Conservation (phyloP, 2,329 filamentous ascomycete species). For the Colletotrichum sp. region DNA sequence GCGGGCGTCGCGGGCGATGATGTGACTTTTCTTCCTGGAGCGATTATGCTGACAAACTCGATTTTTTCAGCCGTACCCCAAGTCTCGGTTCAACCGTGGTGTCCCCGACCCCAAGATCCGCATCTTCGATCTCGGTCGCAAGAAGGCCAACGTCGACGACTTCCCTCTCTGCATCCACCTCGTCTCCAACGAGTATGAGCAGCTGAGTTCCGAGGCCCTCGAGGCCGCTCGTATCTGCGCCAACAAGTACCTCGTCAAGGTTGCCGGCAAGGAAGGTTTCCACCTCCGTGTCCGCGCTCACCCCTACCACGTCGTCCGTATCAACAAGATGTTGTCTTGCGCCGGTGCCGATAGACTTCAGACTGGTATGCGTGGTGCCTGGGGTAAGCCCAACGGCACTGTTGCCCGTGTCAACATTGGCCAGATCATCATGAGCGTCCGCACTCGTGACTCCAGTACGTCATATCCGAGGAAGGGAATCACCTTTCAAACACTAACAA, state of each 20-base stretch:
- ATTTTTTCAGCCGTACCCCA: conserved; percentile 83
- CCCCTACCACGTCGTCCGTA: conserved; percentile 99
- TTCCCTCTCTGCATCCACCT: conserved; percentile 99
- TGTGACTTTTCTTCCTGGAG: background rate
- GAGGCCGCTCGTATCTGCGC: conserved; percentile 99
- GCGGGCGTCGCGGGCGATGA: background rate
- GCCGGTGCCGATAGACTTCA: conserved; percentile 99
- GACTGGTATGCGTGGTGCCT: conserved; percentile 99
- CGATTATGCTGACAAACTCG: background rate
- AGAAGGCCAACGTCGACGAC: conserved; percentile 98
- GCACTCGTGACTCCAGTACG: conserved; percentile 91
- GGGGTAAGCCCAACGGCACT: conserved; percentile 98
- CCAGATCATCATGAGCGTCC: conserved; percentile 97
- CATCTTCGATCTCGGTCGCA: conserved; percentile 99
- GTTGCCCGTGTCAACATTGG: conserved; percentile 99
- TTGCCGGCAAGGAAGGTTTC: conserved; percentile 75
- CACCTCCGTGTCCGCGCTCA: conserved; percentile 85
- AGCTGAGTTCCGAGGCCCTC: conserved; percentile 98
- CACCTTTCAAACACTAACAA: conserved; percentile 29
- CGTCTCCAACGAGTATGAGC: conserved; percentile 99
- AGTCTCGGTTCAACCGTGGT: conserved; percentile 99
- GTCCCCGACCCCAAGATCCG: conserved; percentile 84
- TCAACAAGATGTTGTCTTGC: conserved; percentile 99
- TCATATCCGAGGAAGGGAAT: conserved; percentile 26
- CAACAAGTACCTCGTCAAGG: conserved; percentile 94